A percentile compares a stretch with the other conserved stretches of the same genome.
Conservation (phyloP, 306 rosid genomes). For the Crotalaria pallida region DNA sequence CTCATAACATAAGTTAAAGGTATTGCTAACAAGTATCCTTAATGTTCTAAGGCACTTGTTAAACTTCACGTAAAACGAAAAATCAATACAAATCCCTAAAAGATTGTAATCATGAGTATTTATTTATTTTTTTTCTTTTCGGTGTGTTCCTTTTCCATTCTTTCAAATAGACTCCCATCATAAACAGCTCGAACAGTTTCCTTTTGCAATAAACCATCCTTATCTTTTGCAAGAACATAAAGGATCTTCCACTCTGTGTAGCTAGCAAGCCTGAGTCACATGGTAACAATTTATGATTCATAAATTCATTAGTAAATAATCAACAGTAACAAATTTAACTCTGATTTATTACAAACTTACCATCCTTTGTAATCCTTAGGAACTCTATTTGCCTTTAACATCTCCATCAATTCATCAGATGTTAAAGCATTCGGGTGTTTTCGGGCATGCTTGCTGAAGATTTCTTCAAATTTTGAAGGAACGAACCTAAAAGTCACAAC, state of each 20-base stretch:
- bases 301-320: neutral
- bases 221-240: constrained; percentile 62
- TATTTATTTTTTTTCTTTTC: constrained; percentile 33
- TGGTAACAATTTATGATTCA: neutral
- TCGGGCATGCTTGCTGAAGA: constrained; percentile 57
- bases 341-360: constrained; percentile 23
- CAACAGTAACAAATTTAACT: neutral
- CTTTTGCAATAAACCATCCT: constrained; percentile 58
- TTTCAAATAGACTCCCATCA: constrained; percentile 74
- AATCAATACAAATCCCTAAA: too few species aligned
- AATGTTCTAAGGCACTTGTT: too few species aligned
- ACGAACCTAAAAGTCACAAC: constrained; percentile 52
- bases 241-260: constrained; percentile 68
- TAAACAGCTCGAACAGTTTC: constrained; percentile 56
- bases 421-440: constrained; percentile 51
- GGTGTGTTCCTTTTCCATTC: constrained; percentile 56
- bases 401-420: constrained; percentile 47
- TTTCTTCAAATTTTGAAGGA: constrained; percentile 68
- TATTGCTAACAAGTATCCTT: too few species aligned
- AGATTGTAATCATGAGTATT: neutral
- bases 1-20: neutral
- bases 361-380: constrained; percentile 66
- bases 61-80: too few species aligned
- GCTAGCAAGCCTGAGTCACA: constrained; percentile 48
- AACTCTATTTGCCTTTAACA: constrained; percentile 56